phyloP scores from a whole-genome alignment of 2,329 filamentous ascomycete species.

The Chalaropsis ovoidea region DNA sequence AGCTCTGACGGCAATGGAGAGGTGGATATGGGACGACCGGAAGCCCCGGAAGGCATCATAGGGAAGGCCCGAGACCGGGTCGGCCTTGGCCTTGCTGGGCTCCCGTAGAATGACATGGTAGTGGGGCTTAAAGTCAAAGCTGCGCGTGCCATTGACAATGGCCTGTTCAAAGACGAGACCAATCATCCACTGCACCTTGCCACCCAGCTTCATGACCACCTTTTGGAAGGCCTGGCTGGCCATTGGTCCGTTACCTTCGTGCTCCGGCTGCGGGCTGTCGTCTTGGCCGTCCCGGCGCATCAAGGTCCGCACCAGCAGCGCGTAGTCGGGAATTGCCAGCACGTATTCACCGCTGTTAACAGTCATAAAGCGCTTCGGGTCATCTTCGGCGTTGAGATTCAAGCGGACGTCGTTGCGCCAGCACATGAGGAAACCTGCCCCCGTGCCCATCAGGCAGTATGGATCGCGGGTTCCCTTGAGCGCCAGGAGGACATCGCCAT shows the following conservation, averaged over 20 bases:
- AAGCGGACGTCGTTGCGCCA: constrained; percentile 91
- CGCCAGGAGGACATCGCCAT: constrained; percentile 87
- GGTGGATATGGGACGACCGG: constrained; percentile 88
- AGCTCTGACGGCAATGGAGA: constrained; percentile 83
- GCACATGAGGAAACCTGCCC: constrained; percentile 94
- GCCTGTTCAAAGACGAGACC: constrained; percentile 89
- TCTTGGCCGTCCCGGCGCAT: constrained; percentile 42
- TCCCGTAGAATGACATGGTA: constrained; percentile 83
- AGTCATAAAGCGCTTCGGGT: constrained; percentile 88
- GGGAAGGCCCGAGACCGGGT: constrained; percentile 38
- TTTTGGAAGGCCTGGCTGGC: constrained; percentile 76
- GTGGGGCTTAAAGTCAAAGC: constrained; percentile 82
- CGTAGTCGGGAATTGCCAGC: constrained; percentile 87
- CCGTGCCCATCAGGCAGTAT: constrained; percentile 83
- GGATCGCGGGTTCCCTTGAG: constrained; percentile 89
- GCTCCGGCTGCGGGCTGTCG: constrained; percentile 31
- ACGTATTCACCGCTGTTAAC: constrained; percentile 94
- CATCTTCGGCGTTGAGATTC: constrained; percentile 72
- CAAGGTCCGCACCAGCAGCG: constrained; percentile 67
- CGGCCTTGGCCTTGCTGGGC: constrained; percentile 59
- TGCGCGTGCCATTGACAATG: constrained; percentile 58
- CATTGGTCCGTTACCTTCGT: background rate
- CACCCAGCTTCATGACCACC: constrained; percentile 96
- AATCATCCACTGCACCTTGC: constrained; percentile 84
- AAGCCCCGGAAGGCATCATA: constrained; percentile 98